These are phyloP conservation scores for Plectranthus barbatus DNA, from an alignment of 257 asterid genomes.

Conservation along the genomic window DNA sequence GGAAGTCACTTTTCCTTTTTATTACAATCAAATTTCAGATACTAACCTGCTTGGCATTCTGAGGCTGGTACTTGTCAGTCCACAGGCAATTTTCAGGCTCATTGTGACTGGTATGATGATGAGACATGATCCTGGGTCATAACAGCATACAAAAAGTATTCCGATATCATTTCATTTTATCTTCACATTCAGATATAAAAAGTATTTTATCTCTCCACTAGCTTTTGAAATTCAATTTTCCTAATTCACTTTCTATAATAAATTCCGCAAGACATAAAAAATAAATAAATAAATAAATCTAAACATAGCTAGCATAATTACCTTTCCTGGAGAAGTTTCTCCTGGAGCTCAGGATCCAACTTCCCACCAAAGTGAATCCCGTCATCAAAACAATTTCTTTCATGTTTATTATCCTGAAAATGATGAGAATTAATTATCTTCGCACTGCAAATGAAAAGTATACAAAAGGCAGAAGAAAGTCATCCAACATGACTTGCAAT, in stretches of 20 bases:
- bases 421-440: slow-evolving; percentile 5
- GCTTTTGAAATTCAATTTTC: background rate
- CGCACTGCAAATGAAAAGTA: background rate
- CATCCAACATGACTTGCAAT: slow-evolving; percentile 4
- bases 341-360: slow-evolving; percentile 26
- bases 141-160: background rate
- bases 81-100: slow-evolving; percentile 60
- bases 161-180: slow-evolving; percentile 4
- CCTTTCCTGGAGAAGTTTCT: slow-evolving; percentile 46
- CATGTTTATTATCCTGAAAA: slow-evolving; percentile 28
- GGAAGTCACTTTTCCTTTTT: background rate
- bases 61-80: slow-evolving; percentile 90
- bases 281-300: no score
- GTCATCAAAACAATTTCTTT: slow-evolving; percentile 1
- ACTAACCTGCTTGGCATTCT: slow-evolving; percentile 67
- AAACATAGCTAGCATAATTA: slow-evolving; percentile 6
- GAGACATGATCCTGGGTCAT: slow-evolving; percentile 40
- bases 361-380: slow-evolving; percentile 13
- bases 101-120: slow-evolving; percentile 33
- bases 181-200: background rate
- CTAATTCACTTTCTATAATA: background rate
- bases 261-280: background rate
- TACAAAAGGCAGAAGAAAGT: background rate
- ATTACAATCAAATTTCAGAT: slow-evolving; percentile 1
- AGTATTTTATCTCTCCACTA: background rate